phyloP scores from a whole-genome alignment of 257 asterid genomes.

The Cinchona pubescens region DNA sequence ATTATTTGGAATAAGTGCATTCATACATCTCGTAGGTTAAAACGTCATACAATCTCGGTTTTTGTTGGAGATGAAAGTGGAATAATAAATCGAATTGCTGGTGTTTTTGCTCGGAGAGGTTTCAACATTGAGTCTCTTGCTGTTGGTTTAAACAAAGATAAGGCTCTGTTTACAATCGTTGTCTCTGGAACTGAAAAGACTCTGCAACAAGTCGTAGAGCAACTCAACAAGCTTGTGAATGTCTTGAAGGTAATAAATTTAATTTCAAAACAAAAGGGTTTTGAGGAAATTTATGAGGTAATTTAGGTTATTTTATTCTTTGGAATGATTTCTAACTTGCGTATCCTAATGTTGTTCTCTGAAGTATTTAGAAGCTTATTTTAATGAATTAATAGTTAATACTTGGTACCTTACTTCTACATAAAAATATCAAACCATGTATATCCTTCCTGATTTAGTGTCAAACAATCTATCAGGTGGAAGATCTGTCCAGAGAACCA shows the following conservation, averaged over 20 bases:
- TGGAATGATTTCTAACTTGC: background rate
- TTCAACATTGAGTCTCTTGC: constrained; percentile 89
- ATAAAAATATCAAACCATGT: background rate
- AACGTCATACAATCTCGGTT: constrained; percentile 73
- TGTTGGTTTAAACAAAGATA: constrained; percentile 82
- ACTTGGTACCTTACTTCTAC: background rate
- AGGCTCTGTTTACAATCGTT: constrained; percentile 81
- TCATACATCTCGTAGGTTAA: constrained; percentile 43
- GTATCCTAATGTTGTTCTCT: background rate
- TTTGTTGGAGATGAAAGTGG: constrained; percentile 95
- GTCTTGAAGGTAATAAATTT: constrained; percentile 54
- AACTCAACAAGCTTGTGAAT: constrained; percentile 77
- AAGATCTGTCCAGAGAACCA: constrained; percentile 70
- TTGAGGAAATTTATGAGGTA: background rate
- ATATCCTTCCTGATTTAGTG: constrained; percentile 12
- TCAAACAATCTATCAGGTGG: constrained; percentile 51
- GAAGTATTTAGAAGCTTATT: background rate
- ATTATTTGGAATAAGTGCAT: constrained; percentile 14
- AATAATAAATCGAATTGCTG: constrained; percentile 82
- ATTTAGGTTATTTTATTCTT: background rate
- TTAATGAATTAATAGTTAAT: background rate
- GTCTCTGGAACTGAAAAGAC: constrained; percentile 74
- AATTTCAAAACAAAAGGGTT: background rate
- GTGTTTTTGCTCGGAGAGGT: constrained; percentile 86
- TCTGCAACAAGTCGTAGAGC: constrained; percentile 75